These are phyloP conservation scores for Curvularia sp. DNA, from an alignment of 2,329 filamentous ascomycete species.

Conservation along the genomic window DNA sequence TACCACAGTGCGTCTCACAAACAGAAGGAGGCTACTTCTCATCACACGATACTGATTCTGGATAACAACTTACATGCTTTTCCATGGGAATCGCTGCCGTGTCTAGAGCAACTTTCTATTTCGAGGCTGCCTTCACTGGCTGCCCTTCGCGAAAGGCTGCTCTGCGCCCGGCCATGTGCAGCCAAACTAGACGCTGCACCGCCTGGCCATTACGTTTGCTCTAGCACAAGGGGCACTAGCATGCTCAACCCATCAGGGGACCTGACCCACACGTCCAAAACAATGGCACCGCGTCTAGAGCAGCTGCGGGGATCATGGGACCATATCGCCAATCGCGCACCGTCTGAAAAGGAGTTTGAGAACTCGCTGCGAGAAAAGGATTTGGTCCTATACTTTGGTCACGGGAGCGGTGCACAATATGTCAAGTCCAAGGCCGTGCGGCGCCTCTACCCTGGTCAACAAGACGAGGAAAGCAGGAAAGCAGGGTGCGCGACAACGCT, in stretches of 20 bases:
- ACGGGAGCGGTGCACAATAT: constrained; percentile 94
- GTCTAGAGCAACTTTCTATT: constrained; percentile 78
- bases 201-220: constrained; percentile 58
- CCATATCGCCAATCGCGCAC: constrained; percentile 71
- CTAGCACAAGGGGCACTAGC: constrained; percentile 67
- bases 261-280: constrained; percentile 77
- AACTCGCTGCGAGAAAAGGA: constrained; percentile 69
- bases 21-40: constrained; percentile 51
- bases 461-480: constrained; percentile 24
- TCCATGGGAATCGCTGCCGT: constrained; percentile 95
- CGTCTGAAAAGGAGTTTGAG: constrained; percentile 80
- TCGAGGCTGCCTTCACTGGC: constrained; percentile 88
- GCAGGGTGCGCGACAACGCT: constrained; percentile 76
- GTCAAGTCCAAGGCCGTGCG: constrained; percentile 85
- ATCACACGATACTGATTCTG: constrained; percentile 85
- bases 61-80: constrained; percentile 91
- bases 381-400: constrained; percentile 91
- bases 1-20: constrained; percentile 68
- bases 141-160: constrained; percentile 77
- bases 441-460: constrained; percentile 66
- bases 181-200: constrained; percentile 23
- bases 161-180: constrained; percentile 57
- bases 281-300: constrained; percentile 72
- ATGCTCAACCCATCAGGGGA: constrained; percentile 91
- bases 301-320: constrained; percentile 65